Percentiles rank a stretch among this genome's conserved stretches.
Evolutionary conservation across 169 alveolate species (phyloP).

Genomic region (Plasmodium falciparum): DNA sequence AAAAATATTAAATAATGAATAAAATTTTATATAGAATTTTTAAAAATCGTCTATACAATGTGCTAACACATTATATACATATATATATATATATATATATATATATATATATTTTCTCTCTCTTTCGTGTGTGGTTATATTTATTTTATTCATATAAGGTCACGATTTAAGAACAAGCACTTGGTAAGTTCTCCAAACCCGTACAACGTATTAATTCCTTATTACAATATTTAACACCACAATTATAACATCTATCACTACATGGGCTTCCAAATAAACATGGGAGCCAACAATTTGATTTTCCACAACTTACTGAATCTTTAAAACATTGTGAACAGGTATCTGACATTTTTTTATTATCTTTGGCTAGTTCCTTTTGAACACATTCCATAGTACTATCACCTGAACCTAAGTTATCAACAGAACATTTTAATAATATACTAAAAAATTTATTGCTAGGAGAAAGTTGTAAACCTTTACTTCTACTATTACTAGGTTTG

Average conservation of each 20-base stretch:
- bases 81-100: not conserved
- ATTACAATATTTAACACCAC: constrained; percentile 34
- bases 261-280: constrained; percentile 67
- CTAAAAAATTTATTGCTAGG: constrained; percentile 61
- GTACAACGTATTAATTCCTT: constrained; percentile 34
- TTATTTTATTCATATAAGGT: not conserved
- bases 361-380: constrained; percentile 38
- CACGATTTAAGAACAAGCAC: constrained; percentile 28
- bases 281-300: constrained; percentile 64
- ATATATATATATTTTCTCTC: not conserved
- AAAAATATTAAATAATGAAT: too few species aligned
- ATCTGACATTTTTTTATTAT: constrained; percentile 33
- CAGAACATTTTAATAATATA: constrained; percentile 50
- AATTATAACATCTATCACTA: constrained; percentile 20
- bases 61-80: constrained; percentile 2
- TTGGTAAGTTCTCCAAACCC: constrained; percentile 42
- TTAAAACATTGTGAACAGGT: constrained; percentile 53
- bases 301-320: constrained; percentile 66
- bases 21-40: too few species aligned
- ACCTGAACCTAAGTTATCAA: constrained; percentile 65
- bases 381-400: constrained; percentile 65
- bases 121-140: not conserved
- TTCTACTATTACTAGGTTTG: not conserved
- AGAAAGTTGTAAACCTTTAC: not conserved
- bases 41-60: too few species aligned